phyloP scores from a whole-genome alignment of 1,139 yeast species.

The Yamadazyma membranifaciens region DNA sequence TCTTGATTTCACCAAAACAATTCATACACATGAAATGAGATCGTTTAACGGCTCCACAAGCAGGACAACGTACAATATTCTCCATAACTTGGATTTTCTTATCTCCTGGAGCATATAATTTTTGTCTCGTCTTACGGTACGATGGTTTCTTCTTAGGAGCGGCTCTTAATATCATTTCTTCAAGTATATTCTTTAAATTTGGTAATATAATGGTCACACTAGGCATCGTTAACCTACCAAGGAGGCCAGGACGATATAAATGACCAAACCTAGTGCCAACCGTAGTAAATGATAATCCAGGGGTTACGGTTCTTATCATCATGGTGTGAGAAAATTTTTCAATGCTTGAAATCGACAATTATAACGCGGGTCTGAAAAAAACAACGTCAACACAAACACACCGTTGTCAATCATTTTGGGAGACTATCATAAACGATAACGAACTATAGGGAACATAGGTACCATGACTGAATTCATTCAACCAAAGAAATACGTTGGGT shows the following conservation, averaged over 20 bases:
- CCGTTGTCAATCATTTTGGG: too few relatives aligned
- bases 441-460: too few relatives aligned
- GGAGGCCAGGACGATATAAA: too few relatives aligned
- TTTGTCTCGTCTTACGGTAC: constrained; percentile 78
- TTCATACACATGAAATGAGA: constrained; percentile 91
- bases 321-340: too few relatives aligned
- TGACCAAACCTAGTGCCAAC: too few relatives aligned
- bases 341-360: neutral
- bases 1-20: constrained; percentile 79
- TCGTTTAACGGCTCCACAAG: constrained; percentile 91
- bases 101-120: constrained; percentile 77
- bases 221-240: neutral
- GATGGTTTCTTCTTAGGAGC: constrained; percentile 94
- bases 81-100: constrained; percentile 76
- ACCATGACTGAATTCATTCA: constrained; percentile 19
- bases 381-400: constrained; percentile 3
- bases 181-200: constrained; percentile 7
- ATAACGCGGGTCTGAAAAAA: constrained; percentile 20
- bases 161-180: constrained; percentile 68
- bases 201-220: constrained; percentile 4
- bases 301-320: too few relatives aligned
- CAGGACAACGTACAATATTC: constrained; percentile 86
- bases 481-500: constrained; percentile 75
- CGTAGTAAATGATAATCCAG: too few relatives aligned
- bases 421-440: too few relatives aligned